Conservation (phyloP, 2,329 filamentous ascomycete genomes). For the Trichoderma citrinoviride region DNA sequence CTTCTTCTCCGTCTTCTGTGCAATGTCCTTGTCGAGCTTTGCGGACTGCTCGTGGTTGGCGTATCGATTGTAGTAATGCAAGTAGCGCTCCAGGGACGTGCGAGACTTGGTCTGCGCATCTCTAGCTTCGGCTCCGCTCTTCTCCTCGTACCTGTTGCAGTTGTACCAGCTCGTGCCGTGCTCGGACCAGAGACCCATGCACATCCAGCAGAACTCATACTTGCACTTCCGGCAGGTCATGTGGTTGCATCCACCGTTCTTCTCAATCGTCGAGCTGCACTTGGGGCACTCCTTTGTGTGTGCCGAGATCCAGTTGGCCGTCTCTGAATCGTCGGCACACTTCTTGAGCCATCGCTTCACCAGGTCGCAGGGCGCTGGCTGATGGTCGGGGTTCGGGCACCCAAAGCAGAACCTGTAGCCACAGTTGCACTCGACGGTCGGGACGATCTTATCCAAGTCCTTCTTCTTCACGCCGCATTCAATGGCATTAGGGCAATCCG, state of each 20-base stretch:
- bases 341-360: slow-evolving; percentile 98
- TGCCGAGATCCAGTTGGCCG: slow-evolving; percentile 98
- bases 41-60: slow-evolving; percentile 98
- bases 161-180: slow-evolving; percentile 99
- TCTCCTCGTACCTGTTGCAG: slow-evolving; percentile 96
- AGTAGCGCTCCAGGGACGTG: slow-evolving; percentile 88
- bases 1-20: slow-evolving; percentile 96
- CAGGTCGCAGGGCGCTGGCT: slow-evolving; percentile 84
- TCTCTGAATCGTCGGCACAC: slow-evolving; percentile 96
- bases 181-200: slow-evolving; percentile 98
- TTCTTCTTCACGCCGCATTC: slow-evolving; percentile 87
- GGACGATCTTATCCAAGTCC: slow-evolving; percentile 79
- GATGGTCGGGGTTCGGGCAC: slow-evolving; percentile 84
- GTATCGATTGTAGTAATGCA: slow-evolving; percentile 99
- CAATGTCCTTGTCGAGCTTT: slow-evolving; percentile 93
- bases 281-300: slow-evolving; percentile 98
- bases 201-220: slow-evolving; percentile 99
- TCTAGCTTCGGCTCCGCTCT: slow-evolving; percentile 84
- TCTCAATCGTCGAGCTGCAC: slow-evolving; percentile 96
- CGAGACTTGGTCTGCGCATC: slow-evolving; percentile 90
- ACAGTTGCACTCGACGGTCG: slow-evolving; percentile 83
- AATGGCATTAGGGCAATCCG: slow-evolving; percentile 92
- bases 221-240: slow-evolving; percentile 97
- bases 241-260: slow-evolving; percentile 97
- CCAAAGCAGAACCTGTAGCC: slow-evolving; percentile 93